A percentile compares a stretch with the other conserved stretches of the same genome.
These are phyloP conservation scores for Ganoderma leucocontextum DNA, from an alignment of 1,284 basidiomycete species.

Conservation along the genomic window DNA sequence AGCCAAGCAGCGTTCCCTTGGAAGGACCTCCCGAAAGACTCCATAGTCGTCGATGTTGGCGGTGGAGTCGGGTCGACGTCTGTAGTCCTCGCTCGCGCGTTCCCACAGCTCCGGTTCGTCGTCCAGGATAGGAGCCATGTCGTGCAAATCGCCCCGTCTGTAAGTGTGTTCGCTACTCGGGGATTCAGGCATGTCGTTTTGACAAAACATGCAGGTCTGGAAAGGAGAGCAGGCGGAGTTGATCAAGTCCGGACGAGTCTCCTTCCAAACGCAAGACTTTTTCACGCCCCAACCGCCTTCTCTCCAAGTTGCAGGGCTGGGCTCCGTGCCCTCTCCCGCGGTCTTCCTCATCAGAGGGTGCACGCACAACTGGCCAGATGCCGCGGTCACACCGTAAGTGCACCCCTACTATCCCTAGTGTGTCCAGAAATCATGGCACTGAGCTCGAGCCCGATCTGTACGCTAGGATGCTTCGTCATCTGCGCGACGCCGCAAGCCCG, in stretches of 20 bases:
- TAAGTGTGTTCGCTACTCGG: slow-evolving; percentile 32
- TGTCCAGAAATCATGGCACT: slow-evolving; percentile 34
- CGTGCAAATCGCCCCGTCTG: slow-evolving; percentile 66
- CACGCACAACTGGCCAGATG: slow-evolving; percentile 79
- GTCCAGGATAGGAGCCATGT: slow-evolving; percentile 76
- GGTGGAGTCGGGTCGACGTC: slow-evolving; percentile 77
- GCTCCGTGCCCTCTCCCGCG: slow-evolving; percentile 44
- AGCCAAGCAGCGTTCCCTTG: slow-evolving; percentile 65
- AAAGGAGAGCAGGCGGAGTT: slow-evolving; percentile 63
- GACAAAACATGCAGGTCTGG: slow-evolving; percentile 54
- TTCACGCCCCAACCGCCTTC: slow-evolving; percentile 64
- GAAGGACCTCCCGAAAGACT: slow-evolving; percentile 56
- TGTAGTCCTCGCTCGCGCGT: slow-evolving; percentile 67
- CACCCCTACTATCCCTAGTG: background rate
- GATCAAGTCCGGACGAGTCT: slow-evolving; percentile 61
- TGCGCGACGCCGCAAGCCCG: slow-evolving; percentile 22
- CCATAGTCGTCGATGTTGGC: slow-evolving; percentile 73
- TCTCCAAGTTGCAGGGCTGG: slow-evolving; percentile 21
- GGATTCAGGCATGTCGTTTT: too few species aligned
- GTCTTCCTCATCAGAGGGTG: slow-evolving; percentile 78
- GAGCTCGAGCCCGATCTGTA: background rate
- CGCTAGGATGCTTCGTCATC: slow-evolving; percentile 23
- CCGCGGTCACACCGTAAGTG: slow-evolving; percentile 49
- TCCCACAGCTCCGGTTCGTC: slow-evolving; percentile 62
- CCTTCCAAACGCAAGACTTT: slow-evolving; percentile 77